Percentiles rank a stretch among this genome's conserved stretches.
Conservation (phyloP, 768 basidiomycete genomes). For the Hebeloma cylindrosporum region DNA sequence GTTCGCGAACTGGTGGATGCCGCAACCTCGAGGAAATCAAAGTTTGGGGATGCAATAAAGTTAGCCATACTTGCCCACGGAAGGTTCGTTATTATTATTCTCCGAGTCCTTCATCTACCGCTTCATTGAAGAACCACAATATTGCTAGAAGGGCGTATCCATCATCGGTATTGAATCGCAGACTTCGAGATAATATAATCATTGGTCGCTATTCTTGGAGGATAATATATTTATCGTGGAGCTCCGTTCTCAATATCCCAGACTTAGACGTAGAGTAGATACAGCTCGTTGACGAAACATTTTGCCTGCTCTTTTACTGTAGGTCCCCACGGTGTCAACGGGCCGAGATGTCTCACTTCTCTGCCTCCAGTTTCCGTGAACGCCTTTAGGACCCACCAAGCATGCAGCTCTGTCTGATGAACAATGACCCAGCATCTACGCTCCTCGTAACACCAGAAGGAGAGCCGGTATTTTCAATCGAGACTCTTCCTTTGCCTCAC, state of each 20-base stretch:
- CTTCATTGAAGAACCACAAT: no score
- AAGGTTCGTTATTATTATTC: conserved; percentile 32
- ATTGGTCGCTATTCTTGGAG: not conserved
- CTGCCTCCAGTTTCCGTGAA: conserved; percentile 1
- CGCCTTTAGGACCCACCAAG: not conserved
- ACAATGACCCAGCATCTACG: conserved; percentile 41
- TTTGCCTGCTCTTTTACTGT: no score
- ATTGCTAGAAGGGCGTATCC: conserved; percentile 14
- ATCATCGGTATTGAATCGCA: conserved; percentile 20
- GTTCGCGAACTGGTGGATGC: conserved; percentile 33
- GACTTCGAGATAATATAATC: conserved; percentile 7
- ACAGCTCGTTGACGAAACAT: no score
- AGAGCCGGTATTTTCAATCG: conserved; percentile 32
- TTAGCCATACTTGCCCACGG: conserved; percentile 39
- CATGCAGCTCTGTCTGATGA: conserved; percentile 35
- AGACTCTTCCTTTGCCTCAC: conserved; percentile 23
- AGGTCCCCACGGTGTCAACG: not conserved
- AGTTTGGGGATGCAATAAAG: conserved; percentile 55
- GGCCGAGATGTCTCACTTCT: not conserved
- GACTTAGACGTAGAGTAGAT: not conserved
- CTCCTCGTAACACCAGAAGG: conserved; percentile 35
- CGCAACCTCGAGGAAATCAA: conserved; percentile 44
- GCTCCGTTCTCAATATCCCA: not conserved
- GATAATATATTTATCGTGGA: no score
- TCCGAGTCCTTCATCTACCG: not conserved